Evolutionary conservation across 2,329 filamentous ascomycete genomes (phyloP), one percentile per base, ranked within the genome.

Genomic region (Nothophoma quercina): DNA sequence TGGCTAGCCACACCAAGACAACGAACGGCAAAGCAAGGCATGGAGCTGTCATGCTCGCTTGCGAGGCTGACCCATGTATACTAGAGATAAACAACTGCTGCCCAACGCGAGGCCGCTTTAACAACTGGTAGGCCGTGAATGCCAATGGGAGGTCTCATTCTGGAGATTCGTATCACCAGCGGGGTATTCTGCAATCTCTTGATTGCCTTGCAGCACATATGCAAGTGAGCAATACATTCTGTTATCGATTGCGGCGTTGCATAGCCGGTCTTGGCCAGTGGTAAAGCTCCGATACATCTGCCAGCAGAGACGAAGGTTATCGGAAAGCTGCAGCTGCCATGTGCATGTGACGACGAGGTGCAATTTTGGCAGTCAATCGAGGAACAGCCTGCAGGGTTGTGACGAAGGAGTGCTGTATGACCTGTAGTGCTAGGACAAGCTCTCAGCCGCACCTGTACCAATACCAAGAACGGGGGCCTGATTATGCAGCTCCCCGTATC

Each of bases 161-260:
- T 23, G 6, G 16, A n/a, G 16, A 25, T 19, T 34, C 26, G 43
- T n/a, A n/a, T n/a, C n/a, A n/a, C n/a, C n/a, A n/a, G n/a, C n/a
- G n/a, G n/a, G n/a, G n/a, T n/a, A n/a, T n/a, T n/a, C n/a, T n/a
- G n/a, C 15, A 26, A 16, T 26, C 18, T n/a, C 32, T 51, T 33
- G 26, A 39, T 26, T 19, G 18, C 34, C 10, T 30, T 16, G 42
- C 49, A 45, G 35, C 10, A 25, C 36, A 22, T 36, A 52, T 52
- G 49, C 42, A 52, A 46, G 49, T 52, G 30, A 52, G 49, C 49
- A 46, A 52, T 51, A 39, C 36, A 46, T 36, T 12, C 22, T 41
- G 23, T 32, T 46, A 52, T 52, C 30, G 49, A 46, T 52, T 46
- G 36, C 49, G 48, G 49, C 49, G 5, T 26, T 51, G 30, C 35